phyloP scores from a whole-genome alignment of 345 rosid genomes.

The Brassica cretica region DNA sequence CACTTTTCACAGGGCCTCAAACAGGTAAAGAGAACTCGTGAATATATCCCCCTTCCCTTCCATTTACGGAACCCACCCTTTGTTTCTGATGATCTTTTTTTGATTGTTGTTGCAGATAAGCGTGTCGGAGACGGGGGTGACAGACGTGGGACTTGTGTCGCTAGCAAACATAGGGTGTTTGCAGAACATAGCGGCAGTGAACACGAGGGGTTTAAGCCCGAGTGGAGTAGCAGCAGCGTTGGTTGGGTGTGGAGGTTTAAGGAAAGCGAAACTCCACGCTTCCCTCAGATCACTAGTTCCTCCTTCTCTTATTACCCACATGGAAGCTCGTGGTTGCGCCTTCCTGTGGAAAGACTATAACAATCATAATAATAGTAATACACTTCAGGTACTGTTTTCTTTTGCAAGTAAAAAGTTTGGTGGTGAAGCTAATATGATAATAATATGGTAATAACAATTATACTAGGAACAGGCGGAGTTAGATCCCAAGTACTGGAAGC shows the following conservation, averaged over 20 bases:
- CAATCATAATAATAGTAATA: neutral
- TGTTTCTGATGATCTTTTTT: neutral
- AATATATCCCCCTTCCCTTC: neutral
- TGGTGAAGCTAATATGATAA: neutral
- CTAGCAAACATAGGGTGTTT: conserved; percentile 44
- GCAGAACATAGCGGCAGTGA: conserved; percentile 47
- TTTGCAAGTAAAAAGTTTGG: neutral
- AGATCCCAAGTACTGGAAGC: conserved; percentile 43
- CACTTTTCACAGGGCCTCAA: conserved; percentile 47
- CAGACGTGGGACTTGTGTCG: conserved; percentile 45
- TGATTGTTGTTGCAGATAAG: conserved; percentile 46
- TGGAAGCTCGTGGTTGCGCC: conserved; percentile 46
- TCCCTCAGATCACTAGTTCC: conserved; percentile 41
- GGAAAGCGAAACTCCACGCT: conserved; percentile 51
- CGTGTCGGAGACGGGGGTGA: conserved; percentile 50
- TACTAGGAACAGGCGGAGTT: conserved; percentile 28
- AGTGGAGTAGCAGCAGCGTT: conserved; percentile 52
- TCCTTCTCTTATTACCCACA: conserved; percentile 31
- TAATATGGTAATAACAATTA: neutral
- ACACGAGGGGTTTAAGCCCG: conserved; percentile 42
- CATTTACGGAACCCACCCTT: neutral
- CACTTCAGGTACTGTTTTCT: conserved; percentile 38
- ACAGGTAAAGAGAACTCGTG: conserved; percentile 34
- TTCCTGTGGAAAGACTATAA: conserved; percentile 47
- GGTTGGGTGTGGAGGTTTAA: conserved; percentile 46